Evolutionary conservation across 345 rosid species (phyloP), one percentile per base, ranked within the genome.

Genomic region (Melastoma malabathricum): DNA sequence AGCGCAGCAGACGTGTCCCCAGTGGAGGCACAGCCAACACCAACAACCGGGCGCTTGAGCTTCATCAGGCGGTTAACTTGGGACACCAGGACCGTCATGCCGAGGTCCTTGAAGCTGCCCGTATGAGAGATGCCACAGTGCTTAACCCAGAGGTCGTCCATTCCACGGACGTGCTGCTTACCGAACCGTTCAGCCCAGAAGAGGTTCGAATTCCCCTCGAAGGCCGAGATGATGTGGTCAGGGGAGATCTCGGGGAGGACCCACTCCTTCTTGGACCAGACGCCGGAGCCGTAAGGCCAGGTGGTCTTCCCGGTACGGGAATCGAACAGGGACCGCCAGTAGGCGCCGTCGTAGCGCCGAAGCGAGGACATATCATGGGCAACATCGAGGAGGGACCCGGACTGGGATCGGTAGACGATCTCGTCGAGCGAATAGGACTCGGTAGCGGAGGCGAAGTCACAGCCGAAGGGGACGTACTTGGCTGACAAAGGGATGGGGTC

Each of bases 111-210:
- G 54, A 88, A 88, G 63, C 97, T 88, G 1, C 97, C 97, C 0
- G 97, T 84, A 50, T 88, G 97, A 64, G 88, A 79, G 61, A 84
- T 88, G 20, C 97, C 97, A 15, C 97, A 88, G 52, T 88, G 97
- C 62, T 88, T 88, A 13, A 88, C 94, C 97, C 97, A 88, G 51
- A 88, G 58, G 72, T 88, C 94, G 44, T 72, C 78, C 97, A 88
- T 88, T 9, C 76, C 89, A 20, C 82, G 34, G 54, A 78, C 41
- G 41, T 34, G 82, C 67, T 70, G 64, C 54, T 84, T 80, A 18
- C 97, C 97, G 44, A 69, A 88, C 15, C 84, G 74, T 79, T 88
- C 97, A 0, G 97, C 97, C 97, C 94, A 84, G 64, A 84, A 88
- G 54, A 88, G 65, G 55, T 88, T 88, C 16, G 97, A 84, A 51